Conservation (phyloP, 1,139 yeast genomes). For the Schwanniomyces etchellsii region DNA sequence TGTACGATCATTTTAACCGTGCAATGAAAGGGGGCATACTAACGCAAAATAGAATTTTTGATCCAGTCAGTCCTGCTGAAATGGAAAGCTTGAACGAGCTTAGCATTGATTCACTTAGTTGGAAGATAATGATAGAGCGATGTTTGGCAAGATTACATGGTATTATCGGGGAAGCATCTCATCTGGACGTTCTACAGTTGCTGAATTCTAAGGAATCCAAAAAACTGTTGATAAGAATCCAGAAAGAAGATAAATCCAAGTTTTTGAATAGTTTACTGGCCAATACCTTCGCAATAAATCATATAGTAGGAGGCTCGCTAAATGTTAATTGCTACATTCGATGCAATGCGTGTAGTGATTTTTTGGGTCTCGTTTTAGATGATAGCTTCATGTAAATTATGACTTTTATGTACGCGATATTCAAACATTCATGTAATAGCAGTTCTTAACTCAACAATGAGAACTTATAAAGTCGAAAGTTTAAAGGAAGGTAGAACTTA, state of each 20-base stretch:
- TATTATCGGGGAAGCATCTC: constrained; percentile 30
- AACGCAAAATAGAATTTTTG: too few relatives aligned
- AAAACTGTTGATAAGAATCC: constrained; percentile 18
- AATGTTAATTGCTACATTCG: constrained; percentile 19
- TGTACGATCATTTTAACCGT: too few relatives aligned
- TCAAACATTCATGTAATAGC: too few relatives aligned
- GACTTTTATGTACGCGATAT: too few relatives aligned
- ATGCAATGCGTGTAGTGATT: constrained; percentile 12
- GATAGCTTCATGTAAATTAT: constrained; percentile 1
- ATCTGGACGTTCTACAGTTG: constrained; percentile 20
- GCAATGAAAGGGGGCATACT: too few relatives aligned
- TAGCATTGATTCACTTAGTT: constrained; percentile 20
- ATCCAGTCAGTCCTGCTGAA: too few relatives aligned
- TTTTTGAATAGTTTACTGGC: constrained; percentile 25
- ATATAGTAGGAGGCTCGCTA: constrained; percentile 18
- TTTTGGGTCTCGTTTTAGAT: constrained; percentile 14
- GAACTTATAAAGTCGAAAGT: too few relatives aligned
- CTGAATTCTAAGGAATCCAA: constrained; percentile 12
- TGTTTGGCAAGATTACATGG: constrained; percentile 29
- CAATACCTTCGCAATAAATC: constrained; percentile 23
- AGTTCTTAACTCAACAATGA: too few relatives aligned
- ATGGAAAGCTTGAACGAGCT: too few relatives aligned
- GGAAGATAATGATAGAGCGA: constrained; percentile 24
- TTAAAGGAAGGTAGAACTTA: too few relatives aligned
- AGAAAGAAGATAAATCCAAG: constrained; percentile 21